Evolutionary conservation across 202 grass and related monocot genomes (phyloP), one percentile per base, ranked within the genome.

Genomic region (Panicum hallii): DNA sequence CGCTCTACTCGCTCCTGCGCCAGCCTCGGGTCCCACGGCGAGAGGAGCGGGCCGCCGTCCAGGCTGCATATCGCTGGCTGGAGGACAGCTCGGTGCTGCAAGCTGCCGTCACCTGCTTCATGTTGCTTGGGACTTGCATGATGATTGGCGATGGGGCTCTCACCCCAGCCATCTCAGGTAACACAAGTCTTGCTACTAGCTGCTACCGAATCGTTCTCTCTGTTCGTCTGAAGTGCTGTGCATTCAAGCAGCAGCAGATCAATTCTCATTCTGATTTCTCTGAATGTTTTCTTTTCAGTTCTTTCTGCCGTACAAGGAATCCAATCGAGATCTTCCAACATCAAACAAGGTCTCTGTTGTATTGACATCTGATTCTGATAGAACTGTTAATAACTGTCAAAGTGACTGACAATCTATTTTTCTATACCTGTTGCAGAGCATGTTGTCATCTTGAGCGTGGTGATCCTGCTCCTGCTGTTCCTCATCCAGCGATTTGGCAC

Each of bases 81-180:
- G 87, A 92, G 77, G 22, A 17, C n/a, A 92, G 79, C 83, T 15
- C 68, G 1, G 57, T 0, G 49, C 34, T 22, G 4, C 90, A 92
- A 9, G 26, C 50, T 14, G 9, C 28, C 1, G 34, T 92, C 26
- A 92, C 90, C 41, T 55, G 54, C 84, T 50, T 83, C 72, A 83
- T 92, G 47, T 43, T 89, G 11, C 3, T 84, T 23, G 87, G 87
- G 20, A 92, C 83, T 5, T 92, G 83, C 79, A 89, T 92, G 90
- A 17, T 87, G 34, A 92, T 92, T 11, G 90, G 90, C 41, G 83
- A 92, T 23, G 90, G 90, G 11, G 90, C 87, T 28, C 90, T 92
- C 53, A 89, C 87, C 16, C 90, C 90, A 15, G 73, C 90, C 15
- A 92, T 92, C 65, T 92, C 90, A 64, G 90, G 90, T 75, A 74